Evolutionary conservation across 768 basidiomycete species (phyloP), one percentile per base, ranked within the genome.

Genomic region (Tremella yokohamensis): DNA sequence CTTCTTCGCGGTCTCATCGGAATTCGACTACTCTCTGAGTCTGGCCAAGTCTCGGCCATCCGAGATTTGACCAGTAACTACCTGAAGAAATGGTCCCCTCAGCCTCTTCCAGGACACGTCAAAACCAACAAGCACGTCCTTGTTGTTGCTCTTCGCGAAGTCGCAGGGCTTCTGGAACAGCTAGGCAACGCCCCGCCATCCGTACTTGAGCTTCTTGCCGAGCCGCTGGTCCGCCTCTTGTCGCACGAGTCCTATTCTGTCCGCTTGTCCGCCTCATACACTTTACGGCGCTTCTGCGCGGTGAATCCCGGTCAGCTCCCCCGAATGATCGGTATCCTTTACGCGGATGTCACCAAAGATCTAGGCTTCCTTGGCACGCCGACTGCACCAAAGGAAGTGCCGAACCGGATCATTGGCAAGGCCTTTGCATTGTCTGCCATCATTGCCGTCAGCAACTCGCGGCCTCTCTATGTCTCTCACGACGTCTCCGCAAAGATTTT

Each of bases 381-480:
- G 4, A 83, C 83, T 0, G 84, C 85, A 2, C 82, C 86, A 0
- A 80, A 84, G 3, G 90, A 93, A 61, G 80, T 89, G 24, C 81
- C 84, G 39, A 75, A 81, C 29, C 84, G 90, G 7, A 81, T 90
- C 1, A 78, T 93, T 9, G 94, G 96, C 0, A 90, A 89, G 68
- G 86, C 93, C 0, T 90, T 91, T 69, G 92, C 90, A 9, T 83
- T 99, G 20, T 86, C 90, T 1, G 87, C 88, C 3, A 81, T 98
- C 24, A 84, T 97, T 12, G 85, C 90, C 22, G 82, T 90, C 57
- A 87, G 94, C 37, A 88, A 90, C 0, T 83, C 87, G 59, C 83
- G 89, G 20, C 91, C 93, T 0, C 81, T 99, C 0, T 98, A 98
- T 66, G 89, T 94, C 45, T 93, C 92, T 4, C 91, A 91, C 76